phyloP scores from a whole-genome alignment of 1,139 yeast genomes.

The Yamadazyma sp. region DNA sequence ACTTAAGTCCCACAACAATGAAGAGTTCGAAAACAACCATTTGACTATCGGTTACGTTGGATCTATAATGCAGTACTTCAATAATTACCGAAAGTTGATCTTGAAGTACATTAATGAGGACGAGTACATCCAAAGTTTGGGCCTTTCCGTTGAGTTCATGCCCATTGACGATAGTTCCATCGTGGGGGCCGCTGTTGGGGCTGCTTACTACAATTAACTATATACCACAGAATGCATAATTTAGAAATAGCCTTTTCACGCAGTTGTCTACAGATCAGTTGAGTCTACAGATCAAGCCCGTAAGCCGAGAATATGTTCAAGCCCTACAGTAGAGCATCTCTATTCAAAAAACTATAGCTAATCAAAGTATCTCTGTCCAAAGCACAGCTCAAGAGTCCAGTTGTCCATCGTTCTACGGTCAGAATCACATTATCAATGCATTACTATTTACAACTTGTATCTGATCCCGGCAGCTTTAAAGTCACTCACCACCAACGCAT shows the following conservation, averaged over 20 bases:
- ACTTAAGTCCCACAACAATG: constrained; percentile 29
- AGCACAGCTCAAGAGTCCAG: too few relatives aligned
- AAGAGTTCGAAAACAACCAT: constrained; percentile 18
- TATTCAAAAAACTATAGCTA: too few relatives aligned
- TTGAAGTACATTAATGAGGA: constrained; percentile 30
- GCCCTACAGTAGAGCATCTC: too few relatives aligned
- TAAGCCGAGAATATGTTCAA: too few relatives aligned
- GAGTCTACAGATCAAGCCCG: too few relatives aligned
- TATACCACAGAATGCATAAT: not conserved
- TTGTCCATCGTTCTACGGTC: too few relatives aligned
- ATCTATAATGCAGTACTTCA: constrained; percentile 39
- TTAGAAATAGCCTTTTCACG: not conserved
- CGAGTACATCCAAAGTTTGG: constrained; percentile 25
- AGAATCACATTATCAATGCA: too few relatives aligned
- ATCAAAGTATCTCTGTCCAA: too few relatives aligned
- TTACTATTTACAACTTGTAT: constrained; percentile 9
- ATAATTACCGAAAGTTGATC: constrained; percentile 32
- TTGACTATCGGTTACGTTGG: constrained; percentile 47
- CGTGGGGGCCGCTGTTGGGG: constrained; percentile 51
- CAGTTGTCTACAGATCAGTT: too few relatives aligned
- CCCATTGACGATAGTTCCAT: constrained; percentile 44
- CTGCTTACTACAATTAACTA: constrained; percentile 29
- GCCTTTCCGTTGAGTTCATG: constrained; percentile 37
- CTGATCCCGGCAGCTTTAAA: constrained; percentile 30
- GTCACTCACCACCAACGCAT: constrained; percentile 48